Conservation (phyloP, 768 basidiomycete species). For the Kondoa malvinella region DNA sequence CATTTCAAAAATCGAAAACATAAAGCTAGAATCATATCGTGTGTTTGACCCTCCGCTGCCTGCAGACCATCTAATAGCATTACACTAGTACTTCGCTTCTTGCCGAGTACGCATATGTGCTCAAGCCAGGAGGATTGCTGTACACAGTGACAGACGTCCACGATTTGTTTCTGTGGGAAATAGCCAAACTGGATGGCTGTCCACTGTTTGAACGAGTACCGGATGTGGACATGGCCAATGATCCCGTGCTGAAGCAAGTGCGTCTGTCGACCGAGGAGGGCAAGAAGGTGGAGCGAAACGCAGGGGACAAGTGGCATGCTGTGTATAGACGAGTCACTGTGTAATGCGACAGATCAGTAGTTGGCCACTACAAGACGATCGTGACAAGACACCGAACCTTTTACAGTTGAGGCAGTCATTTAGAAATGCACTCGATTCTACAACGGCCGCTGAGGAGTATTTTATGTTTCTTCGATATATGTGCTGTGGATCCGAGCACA, state of each 20-base stretch:
- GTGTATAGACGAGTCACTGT: conserved; percentile 69
- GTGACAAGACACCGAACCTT: too few species aligned
- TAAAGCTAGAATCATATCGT: conserved; percentile 51
- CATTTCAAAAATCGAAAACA: conserved; percentile 97
- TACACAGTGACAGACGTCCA: conserved; percentile 96
- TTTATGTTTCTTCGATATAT: too few species aligned
- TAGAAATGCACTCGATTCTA: too few species aligned
- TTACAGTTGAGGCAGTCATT: too few species aligned
- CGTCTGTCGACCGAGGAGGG: conserved; percentile 85
- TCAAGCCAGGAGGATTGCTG: conserved; percentile 80
- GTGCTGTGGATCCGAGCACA: too few species aligned
- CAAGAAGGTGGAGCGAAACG: conserved; percentile 83
- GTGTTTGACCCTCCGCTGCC: not conserved
- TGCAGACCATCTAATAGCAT: not conserved
- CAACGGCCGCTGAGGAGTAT: too few species aligned
- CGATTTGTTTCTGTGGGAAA: conserved; percentile 93
- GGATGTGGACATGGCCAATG: conserved; percentile 48
- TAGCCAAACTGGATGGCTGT: conserved; percentile 63
- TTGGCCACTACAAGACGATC: too few species aligned
- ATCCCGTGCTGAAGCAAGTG: conserved; percentile 36
- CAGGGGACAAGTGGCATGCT: conserved; percentile 77
- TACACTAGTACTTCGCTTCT: conserved; percentile 56
- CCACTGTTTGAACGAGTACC: conserved; percentile 69
- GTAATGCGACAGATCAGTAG: too few species aligned
- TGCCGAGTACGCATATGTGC: conserved; percentile 88